phyloP scores from a whole-genome alignment of 768 basidiomycete genomes.

The Crepidotus variabilis region DNA sequence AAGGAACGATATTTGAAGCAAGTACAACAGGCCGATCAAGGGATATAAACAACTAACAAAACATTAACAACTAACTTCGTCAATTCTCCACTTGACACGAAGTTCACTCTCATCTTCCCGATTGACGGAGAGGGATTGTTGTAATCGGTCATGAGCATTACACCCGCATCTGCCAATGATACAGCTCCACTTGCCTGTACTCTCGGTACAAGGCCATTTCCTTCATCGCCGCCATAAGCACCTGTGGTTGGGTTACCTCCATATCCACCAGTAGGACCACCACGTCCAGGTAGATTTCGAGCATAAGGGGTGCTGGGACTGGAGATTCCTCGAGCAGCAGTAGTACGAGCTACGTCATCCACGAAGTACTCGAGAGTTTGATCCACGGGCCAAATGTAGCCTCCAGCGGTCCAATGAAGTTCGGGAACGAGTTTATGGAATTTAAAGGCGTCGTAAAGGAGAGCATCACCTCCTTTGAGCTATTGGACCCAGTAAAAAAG shows the following conservation, averaged over 20 bases:
- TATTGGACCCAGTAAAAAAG: conserved; percentile 20
- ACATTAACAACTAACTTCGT: conserved; percentile 76
- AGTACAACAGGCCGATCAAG: conserved; percentile 19
- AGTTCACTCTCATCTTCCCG: conserved; percentile 66
- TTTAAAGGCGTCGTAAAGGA: conserved; percentile 75
- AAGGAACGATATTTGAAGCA: not conserved
- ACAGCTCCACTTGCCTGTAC: conserved; percentile 71
- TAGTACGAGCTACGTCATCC: conserved; percentile 31
- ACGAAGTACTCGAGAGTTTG: conserved; percentile 60
- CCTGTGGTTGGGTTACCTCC: conserved; percentile 14
- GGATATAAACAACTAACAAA: conserved; percentile 67
- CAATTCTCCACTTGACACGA: conserved; percentile 61
- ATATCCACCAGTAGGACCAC: too few species aligned
- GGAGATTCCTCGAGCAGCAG: conserved; percentile 7
- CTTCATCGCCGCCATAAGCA: conserved; percentile 30
- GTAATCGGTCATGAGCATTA: conserved; percentile 56
- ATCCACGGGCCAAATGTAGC: conserved; percentile 77
- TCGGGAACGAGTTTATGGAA: conserved; percentile 71
- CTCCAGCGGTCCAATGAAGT: conserved; percentile 79
- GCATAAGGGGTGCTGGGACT: conserved; percentile 15
- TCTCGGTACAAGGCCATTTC: conserved; percentile 40
- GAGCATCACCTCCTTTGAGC: conserved; percentile 75
- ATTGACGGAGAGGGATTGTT: conserved; percentile 36
- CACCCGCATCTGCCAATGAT: conserved; percentile 57
- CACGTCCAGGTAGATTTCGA: conserved; percentile 17